Base-by-base conservation (phyloP, 306 rosid species). In the Rosa persica region DNA sequence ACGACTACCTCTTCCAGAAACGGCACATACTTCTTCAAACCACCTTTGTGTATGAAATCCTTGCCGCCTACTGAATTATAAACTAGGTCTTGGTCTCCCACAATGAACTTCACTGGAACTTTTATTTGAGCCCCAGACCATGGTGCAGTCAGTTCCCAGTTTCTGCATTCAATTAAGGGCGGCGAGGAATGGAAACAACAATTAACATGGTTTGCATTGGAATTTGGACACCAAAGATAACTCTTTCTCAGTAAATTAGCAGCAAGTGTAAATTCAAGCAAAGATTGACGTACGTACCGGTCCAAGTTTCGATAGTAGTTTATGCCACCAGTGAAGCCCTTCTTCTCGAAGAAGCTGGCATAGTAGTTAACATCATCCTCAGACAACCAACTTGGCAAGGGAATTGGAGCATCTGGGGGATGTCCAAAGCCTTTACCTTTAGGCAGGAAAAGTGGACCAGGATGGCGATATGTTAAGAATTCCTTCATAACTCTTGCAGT, bases 41-140 rank as follows among this genome's bases (percentile, higher is more conserved):
- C 97, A n/a, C 98, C 97, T 67, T 88, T 90, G 73, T 86, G 89
- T 72, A 90, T 83, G 80, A 88, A 92, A 40, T 94, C 95, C 87
- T 92, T 88, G 1, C 74, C 49, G 0, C 96, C 95, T 0, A 78
- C 51, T 6, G 77, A 81, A 49, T 89, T 79, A 47, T 92, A 94
- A 19, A 89, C 70, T 34, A 94, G 85, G 87, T 94, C 98, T 40
- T 84, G 72, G 65, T 92, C 97, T 3, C 98, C 96, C 67, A 90
- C 89, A 4, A 94, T 87, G 72, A 92, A 92, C 92, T 89, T 90
- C 0, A 84, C 92, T 3, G 96, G 96, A 34, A 92, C 92, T 71
- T 90, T 84, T 1, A 94, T 75, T 72, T 88, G 48, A 62, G 86
- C 88, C 78, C 89, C 87, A 5, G 81, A 88, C 88, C 93, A 94